These are phyloP conservation scores for Dalechampia spathulata DNA, from an alignment of 441 rosid species.

Conservation along the genomic window DNA sequence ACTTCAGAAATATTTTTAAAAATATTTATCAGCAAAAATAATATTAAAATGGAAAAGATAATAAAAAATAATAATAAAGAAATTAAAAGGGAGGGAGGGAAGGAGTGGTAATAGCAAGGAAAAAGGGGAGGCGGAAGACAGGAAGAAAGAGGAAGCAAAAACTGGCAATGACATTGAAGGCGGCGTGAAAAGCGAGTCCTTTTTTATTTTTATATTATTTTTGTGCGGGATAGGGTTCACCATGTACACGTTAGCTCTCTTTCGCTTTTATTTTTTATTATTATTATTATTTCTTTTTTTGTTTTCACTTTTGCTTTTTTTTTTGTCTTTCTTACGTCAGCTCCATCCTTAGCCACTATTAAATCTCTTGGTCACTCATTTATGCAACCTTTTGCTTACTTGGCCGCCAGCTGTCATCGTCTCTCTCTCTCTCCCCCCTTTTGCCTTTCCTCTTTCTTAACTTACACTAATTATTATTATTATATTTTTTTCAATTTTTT, in stretches of 20 bases:
- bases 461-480: too few relatives aligned
- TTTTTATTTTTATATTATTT: too few relatives aligned
- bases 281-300: too few relatives aligned
- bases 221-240: too few relatives aligned
- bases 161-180: conserved; percentile 32
- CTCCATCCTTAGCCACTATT: conserved; percentile 31
- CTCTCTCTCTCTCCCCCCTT: background rate
- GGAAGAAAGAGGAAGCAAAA: background rate
- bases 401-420: conserved; percentile 31
- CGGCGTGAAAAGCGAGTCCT: conserved; percentile 38
- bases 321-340: conserved; percentile 30
- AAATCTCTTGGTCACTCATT: conserved; percentile 14
- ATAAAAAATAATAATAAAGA: background rate
- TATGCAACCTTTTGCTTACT: conserved; percentile 28
- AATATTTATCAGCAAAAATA: too few relatives aligned
- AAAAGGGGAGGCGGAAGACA: background rate
- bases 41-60: too few relatives aligned
- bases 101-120: background rate
- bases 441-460: background rate
- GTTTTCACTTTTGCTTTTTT: background rate
- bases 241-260: too few relatives aligned
- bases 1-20: too few relatives aligned
- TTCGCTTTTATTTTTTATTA: too few relatives aligned
- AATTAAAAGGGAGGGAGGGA: background rate
- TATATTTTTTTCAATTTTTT: too few relatives aligned